These are phyloP conservation scores for Camillea tinctor DNA, from an alignment of 2,329 filamentous ascomycete species.

Conservation along the genomic window DNA sequence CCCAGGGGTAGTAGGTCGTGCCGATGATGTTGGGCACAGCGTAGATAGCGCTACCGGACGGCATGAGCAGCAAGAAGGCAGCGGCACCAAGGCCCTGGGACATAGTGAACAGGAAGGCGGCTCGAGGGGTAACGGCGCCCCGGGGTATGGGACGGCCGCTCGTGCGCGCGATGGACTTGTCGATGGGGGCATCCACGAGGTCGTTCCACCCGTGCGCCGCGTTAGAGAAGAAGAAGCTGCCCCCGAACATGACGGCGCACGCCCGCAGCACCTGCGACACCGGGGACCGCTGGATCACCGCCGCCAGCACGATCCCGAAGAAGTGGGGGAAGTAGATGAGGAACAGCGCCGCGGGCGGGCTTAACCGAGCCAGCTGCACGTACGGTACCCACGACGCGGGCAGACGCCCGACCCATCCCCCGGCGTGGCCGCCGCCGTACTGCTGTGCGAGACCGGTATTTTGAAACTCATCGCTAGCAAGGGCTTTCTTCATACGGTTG, in stretches of 20 bases:
- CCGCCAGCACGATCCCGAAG: constrained; percentile 31
- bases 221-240: constrained; percentile 34
- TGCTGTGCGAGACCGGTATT: constrained; percentile 24
- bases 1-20: constrained; percentile 34
- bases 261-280: constrained; percentile 17
- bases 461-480: constrained; percentile 15
- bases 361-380: constrained; percentile 33
- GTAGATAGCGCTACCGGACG: constrained; percentile 22
- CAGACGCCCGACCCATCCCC: constrained; percentile 30
- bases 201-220: constrained; percentile 38
- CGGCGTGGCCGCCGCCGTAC: constrained; percentile 34
- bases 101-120: constrained; percentile 32
- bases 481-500: not conserved
- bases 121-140: constrained; percentile 30
- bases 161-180: constrained; percentile 31
- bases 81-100: constrained; percentile 26
- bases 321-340: constrained; percentile 36
- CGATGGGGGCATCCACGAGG: constrained; percentile 34
- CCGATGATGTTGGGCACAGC: constrained; percentile 29
- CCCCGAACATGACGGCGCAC: constrained; percentile 20
- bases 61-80: constrained; percentile 24
- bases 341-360: constrained; percentile 31
- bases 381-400: constrained; percentile 35
- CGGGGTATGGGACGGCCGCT: constrained; percentile 34
- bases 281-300: constrained; percentile 19